These are phyloP conservation scores for Skeletonema menzelii DNA, from an alignment of 108 stramenopile genomes.

Conservation along the genomic window DNA sequence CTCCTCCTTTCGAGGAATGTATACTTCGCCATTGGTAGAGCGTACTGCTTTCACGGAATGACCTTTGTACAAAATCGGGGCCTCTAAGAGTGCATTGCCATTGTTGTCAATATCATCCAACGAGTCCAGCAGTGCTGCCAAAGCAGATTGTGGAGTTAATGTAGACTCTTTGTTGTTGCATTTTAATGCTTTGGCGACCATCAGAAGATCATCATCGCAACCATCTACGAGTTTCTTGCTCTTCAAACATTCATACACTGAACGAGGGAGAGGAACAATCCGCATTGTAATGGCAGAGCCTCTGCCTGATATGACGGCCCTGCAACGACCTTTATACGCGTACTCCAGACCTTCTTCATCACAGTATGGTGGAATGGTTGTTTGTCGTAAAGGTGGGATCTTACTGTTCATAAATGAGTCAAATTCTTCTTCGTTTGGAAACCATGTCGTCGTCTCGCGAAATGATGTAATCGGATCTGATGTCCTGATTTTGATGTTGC, in stretches of 20 bases:
- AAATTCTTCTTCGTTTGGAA: slow-evolving; percentile 70
- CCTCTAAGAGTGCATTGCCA: slow-evolving; percentile 53
- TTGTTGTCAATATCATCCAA: slow-evolving; percentile 34
- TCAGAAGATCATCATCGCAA: slow-evolving; percentile 52
- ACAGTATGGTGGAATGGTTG: slow-evolving; percentile 83
- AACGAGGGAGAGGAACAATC: slow-evolving; percentile 61
- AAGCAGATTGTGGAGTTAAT: slow-evolving; percentile 30
- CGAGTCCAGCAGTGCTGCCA: slow-evolving; percentile 43
- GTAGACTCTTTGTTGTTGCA: slow-evolving; percentile 30
- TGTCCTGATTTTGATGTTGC: slow-evolving; percentile 65
- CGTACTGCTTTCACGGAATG: slow-evolving; percentile 42
- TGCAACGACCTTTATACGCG: slow-evolving; percentile 70
- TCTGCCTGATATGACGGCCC: slow-evolving; percentile 69
- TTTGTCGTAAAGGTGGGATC: slow-evolving; percentile 62
- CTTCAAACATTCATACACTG: slow-evolving; percentile 49
- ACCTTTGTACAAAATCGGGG: slow-evolving; percentile 21
- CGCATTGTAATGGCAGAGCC: slow-evolving; percentile 72
- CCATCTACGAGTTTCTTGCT: slow-evolving; percentile 48
- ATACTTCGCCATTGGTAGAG: slow-evolving; percentile 48
- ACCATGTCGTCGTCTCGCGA: slow-evolving; percentile 85
- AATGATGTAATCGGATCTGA: slow-evolving; percentile 89
- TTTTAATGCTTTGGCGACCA: slow-evolving; percentile 65
- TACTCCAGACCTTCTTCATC: slow-evolving; percentile 77
- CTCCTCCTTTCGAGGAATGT: slow-evolving; percentile 25
- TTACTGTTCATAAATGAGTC: slow-evolving; percentile 48